Evolutionary conservation across 805 yeast species (phyloP).

Genomic region (Yarrowia phangngaensis): DNA sequence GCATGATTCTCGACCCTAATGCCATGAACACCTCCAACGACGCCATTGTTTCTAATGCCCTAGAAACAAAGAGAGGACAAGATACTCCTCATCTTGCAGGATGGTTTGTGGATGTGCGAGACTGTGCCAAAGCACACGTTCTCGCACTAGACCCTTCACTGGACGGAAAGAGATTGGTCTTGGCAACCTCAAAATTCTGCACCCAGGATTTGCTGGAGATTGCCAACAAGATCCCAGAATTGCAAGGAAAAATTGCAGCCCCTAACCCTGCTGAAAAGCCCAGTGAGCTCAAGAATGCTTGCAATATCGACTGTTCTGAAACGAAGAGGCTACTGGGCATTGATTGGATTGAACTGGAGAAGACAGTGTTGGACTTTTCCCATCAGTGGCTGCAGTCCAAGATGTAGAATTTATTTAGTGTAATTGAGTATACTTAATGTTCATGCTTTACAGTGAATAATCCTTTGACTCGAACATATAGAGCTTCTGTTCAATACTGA

Average conservation of each 20-base stretch:
- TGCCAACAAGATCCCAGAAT: slow-evolving; percentile 18
- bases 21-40: slow-evolving; percentile 40
- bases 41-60: not conserved
- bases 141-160: slow-evolving; percentile 42
- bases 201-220: slow-evolving; percentile 29
- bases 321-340: slow-evolving; percentile 4
- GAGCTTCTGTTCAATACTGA: slow-evolving; percentile 12
- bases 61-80: not conserved
- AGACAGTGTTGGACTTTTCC: slow-evolving; percentile 13
- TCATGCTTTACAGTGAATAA: no score
- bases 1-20: slow-evolving; percentile 33
- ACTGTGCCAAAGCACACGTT: slow-evolving; percentile 57
- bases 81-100: slow-evolving; percentile 29
- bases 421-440: no score
- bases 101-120: slow-evolving; percentile 52
- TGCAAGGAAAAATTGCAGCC: slow-evolving; percentile 2
- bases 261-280: not conserved
- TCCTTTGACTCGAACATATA: no score
- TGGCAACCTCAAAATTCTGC: slow-evolving; percentile 29
- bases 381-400: slow-evolving; percentile 10
- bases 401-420: no score
- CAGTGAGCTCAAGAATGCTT: not conserved
- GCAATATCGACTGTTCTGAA: slow-evolving; percentile 1
- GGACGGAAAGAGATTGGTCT: slow-evolving; percentile 33
- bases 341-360: slow-evolving; percentile 10